Evolutionary conservation across 805 yeast species (phyloP).

Genomic region (Candida broadrunensis): DNA sequence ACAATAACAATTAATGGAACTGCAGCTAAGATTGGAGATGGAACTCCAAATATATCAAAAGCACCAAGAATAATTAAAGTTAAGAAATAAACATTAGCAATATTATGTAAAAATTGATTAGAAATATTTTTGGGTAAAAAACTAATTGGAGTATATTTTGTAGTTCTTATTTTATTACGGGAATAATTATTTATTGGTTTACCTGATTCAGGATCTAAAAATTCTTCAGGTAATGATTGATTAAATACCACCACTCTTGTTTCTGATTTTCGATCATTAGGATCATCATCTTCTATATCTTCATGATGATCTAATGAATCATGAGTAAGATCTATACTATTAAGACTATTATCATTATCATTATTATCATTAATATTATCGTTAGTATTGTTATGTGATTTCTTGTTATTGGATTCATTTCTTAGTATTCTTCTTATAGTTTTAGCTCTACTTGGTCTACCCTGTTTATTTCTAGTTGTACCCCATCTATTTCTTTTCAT

Average conservation of each 20-base stretch:
- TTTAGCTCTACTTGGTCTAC: conserved; percentile 54
- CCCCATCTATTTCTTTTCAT: conserved; percentile 89
- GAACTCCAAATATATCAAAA: conserved; percentile 76
- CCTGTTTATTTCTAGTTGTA: conserved; percentile 74
- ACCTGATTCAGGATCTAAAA: conserved; percentile 55
- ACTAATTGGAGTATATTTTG: conserved; percentile 88
- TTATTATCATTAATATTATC: neutral
- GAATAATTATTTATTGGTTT: conserved; percentile 63
- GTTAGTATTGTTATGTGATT: conserved; percentile 7
- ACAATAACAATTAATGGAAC: conserved; percentile 82
- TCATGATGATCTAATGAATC: conserved; percentile 9
- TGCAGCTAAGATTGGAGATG: conserved; percentile 69
- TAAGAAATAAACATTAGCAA: conserved; percentile 88
- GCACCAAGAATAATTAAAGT: conserved; percentile 76
- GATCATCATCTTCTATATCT: conserved; percentile 23
- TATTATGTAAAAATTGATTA: conserved; percentile 72
- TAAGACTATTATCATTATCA: neutral
- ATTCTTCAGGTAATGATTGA: conserved; percentile 54
- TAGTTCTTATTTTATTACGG: conserved; percentile 90
- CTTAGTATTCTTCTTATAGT: conserved; percentile 49
- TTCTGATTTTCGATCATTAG: conserved; percentile 26
- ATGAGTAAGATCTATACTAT: conserved; percentile 1
- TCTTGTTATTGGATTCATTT: conserved; percentile 2
- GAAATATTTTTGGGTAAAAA: conserved; percentile 82
- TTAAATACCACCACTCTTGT: conserved; percentile 58